Conservation (phyloP, 345 rosid species). For the Melaleuca quinquenervia region DNA sequence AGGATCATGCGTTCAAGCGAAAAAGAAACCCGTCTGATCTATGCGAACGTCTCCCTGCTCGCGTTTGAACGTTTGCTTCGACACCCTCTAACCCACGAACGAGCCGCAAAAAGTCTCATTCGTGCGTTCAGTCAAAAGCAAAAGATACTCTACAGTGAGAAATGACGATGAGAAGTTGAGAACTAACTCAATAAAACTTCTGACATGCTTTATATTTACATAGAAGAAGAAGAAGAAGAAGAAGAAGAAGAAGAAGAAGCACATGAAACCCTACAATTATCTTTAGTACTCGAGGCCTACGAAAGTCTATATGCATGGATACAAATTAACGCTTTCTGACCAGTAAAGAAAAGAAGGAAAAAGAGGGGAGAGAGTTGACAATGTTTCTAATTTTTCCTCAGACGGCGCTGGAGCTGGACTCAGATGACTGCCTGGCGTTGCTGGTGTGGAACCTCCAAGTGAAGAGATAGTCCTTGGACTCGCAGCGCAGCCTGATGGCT, state of each 20-base stretch:
- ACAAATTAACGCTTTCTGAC: neutral
- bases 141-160: too few relatives aligned
- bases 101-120: neutral
- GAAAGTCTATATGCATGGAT: neutral
- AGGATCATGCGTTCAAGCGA: neutral
- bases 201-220: neutral
- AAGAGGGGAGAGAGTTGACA: neutral
- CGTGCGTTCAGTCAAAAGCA: neutral
- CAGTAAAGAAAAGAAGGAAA: neutral
- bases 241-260: neutral
- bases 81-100: neutral
- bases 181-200: neutral
- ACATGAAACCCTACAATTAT: neutral
- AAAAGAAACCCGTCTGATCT: neutral
- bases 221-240: neutral
- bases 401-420: slow-evolving; percentile 11
- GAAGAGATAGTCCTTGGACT: slow-evolving; percentile 57
- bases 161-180: too few relatives aligned
- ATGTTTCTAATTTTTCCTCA: neutral
- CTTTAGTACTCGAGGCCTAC: neutral
- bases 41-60: neutral
- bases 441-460: slow-evolving; percentile 70
- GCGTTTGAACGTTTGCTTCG: neutral
- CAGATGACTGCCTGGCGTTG: slow-evolving; percentile 5
- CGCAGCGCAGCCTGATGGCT: slow-evolving; percentile 46